These are phyloP conservation scores for Cryptococcus amylolentus DNA, from an alignment of 1,284 basidiomycete genomes.

Conservation along the genomic window DNA sequence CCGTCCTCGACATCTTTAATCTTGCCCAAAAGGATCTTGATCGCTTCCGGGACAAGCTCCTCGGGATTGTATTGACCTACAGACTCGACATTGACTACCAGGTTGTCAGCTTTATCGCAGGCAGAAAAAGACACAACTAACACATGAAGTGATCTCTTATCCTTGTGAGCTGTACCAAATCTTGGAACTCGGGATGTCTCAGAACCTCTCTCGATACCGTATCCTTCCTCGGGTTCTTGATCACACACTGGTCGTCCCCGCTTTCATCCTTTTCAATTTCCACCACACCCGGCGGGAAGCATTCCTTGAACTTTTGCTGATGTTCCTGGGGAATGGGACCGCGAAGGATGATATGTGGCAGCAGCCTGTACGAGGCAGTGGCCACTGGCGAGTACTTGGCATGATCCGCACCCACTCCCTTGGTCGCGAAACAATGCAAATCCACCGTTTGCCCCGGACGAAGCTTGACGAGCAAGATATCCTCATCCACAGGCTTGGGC, in stretches of 20 bases:
- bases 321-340: constrained; percentile 63
- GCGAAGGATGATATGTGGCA: constrained; percentile 78
- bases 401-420: constrained; percentile 93
- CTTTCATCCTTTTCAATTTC: constrained; percentile 58
- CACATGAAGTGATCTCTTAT: constrained; percentile 94
- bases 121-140: constrained; percentile 44
- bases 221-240: constrained; percentile 69
- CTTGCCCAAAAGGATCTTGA: constrained; percentile 79
- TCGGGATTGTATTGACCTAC: constrained; percentile 84
- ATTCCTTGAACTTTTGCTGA: constrained; percentile 72
- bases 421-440: constrained; percentile 73
- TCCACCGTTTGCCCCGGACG: constrained; percentile 77
- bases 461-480: constrained; percentile 92
- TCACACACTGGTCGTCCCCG: constrained; percentile 53
- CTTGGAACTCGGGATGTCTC: constrained; percentile 86
- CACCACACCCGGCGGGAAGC: constrained; percentile 89
- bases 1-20: constrained; percentile 54
- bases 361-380: constrained; percentile 88
- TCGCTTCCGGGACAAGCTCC: constrained; percentile 75
- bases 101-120: neutral
- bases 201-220: constrained; percentile 87
- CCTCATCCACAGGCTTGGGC: constrained; percentile 58
- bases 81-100: constrained; percentile 79
- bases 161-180: constrained; percentile 75
- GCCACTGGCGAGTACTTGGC: constrained; percentile 99